phyloP scores from a whole-genome alignment of 768 basidiomycete species.

The Obba rivulosa region DNA sequence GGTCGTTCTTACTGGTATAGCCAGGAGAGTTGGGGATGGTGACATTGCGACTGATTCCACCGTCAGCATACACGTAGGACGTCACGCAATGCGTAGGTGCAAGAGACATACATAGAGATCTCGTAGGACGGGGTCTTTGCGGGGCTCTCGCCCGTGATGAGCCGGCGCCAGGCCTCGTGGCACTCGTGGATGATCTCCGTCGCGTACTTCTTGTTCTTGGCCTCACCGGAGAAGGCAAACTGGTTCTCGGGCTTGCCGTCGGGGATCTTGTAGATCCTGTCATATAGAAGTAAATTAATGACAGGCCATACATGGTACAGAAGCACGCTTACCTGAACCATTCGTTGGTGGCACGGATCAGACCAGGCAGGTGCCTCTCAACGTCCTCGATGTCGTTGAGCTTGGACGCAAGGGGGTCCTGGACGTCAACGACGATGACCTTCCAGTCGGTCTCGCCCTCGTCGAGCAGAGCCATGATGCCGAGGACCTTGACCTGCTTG shows the following conservation, averaged over 20 bases:
- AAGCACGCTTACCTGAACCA: conserved; percentile 80
- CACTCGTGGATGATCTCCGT: conserved; percentile 99
- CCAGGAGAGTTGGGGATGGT: conserved; percentile 73
- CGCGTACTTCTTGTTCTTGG: conserved; percentile 99
- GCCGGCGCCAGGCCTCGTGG: conserved; percentile 96
- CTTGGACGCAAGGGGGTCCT: conserved; percentile 92
- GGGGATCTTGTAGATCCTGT: conserved; percentile 92
- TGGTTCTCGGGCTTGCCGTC: conserved; percentile 96
- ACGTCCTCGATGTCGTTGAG: conserved; percentile 99
- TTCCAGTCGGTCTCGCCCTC: conserved; percentile 99
- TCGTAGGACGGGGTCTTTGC: conserved; percentile 71
- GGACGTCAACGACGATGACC: conserved; percentile 95
- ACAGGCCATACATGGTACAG: neutral
- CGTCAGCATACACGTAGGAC: conserved; percentile 2
- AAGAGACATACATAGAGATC: conserved; percentile 69
- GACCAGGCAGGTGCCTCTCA: conserved; percentile 93
- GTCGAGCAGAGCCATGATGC: conserved; percentile 99
- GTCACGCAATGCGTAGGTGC: neutral
- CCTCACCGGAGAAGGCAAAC: conserved; percentile 99
- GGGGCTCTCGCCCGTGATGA: conserved; percentile 74
- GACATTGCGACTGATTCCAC: conserved; percentile 62
- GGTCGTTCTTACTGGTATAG: conserved; percentile 56
- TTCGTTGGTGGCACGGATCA: conserved; percentile 96
- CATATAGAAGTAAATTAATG: neutral
- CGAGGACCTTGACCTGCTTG: conserved; percentile 99